A percentile compares a stretch with the other conserved stretches of the same genome.
Conservation (phyloP, 345 rosid species). For the Citrus sinensis region DNA sequence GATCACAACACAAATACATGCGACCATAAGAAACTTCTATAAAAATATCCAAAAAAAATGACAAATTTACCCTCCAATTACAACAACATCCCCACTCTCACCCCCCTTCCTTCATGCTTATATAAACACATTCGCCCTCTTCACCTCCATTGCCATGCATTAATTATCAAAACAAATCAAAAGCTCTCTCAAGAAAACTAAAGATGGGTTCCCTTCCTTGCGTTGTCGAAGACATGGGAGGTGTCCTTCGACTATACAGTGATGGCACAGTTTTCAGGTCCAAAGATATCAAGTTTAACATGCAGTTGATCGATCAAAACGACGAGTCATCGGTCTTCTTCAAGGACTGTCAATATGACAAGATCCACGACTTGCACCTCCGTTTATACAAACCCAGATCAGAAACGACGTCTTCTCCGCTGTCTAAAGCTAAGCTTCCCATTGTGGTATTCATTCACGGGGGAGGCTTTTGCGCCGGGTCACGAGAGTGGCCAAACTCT, state of each 20-base stretch:
- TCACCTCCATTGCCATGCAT: neutral
- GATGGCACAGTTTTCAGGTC: constrained; percentile 62
- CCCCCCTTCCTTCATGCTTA: neutral
- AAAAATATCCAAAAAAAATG: neutral
- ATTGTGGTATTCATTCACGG: constrained; percentile 60
- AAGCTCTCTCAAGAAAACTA: neutral
- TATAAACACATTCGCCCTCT: neutral
- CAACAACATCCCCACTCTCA: neutral
- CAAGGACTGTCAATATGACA: constrained; percentile 56
- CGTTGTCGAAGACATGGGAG: constrained; percentile 67
- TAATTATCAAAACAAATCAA: neutral
- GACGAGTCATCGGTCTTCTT: constrained; percentile 41
- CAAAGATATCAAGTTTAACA: constrained; percentile 21
- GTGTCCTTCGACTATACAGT: constrained; percentile 54
- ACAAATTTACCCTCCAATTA: neutral
- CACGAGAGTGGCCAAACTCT: constrained; percentile 65
- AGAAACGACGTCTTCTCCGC: neutral
- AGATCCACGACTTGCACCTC: constrained; percentile 47
- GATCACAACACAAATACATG: neutral
- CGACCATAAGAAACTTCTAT: neutral
- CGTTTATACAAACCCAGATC: constrained; percentile 59
- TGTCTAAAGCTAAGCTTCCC: constrained; percentile 24
- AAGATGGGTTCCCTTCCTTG: constrained; percentile 55
- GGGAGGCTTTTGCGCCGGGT: constrained; percentile 86
- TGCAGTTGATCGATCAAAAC: constrained; percentile 17